Conservation (phyloP, 306 rosid genomes). For the Cucurbita ficifolia region DNA sequence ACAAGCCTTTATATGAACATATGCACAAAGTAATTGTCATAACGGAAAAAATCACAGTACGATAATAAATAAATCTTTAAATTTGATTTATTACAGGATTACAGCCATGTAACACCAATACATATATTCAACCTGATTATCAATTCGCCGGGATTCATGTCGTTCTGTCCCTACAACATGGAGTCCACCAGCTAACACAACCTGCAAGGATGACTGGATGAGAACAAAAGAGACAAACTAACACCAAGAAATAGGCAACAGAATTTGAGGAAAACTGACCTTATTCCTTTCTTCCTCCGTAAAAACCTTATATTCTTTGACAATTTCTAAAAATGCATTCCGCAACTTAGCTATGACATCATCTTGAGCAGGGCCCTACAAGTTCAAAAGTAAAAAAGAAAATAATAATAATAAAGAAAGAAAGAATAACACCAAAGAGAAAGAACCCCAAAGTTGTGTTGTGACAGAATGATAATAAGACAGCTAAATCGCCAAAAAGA, state of each 20-base stretch:
- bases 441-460: neutral
- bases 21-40: neutral
- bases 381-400: neutral
- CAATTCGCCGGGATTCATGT: slow-evolving; percentile 88
- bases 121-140: slow-evolving; percentile 61
- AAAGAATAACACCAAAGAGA: neutral
- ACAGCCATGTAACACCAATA: neutral
- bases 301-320: slow-evolving; percentile 68
- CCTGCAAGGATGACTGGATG: slow-evolving; percentile 36
- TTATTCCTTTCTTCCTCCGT: slow-evolving; percentile 81
- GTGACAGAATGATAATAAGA: neutral
- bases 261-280: slow-evolving; percentile 25
- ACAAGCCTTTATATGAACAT: neutral
- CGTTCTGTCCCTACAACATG: slow-evolving; percentile 95
- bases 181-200: slow-evolving; percentile 89
- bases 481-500: neutral
- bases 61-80: neutral
- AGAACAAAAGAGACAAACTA: slow-evolving; percentile 10
- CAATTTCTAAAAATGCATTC: slow-evolving; percentile 59
- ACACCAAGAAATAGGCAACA: slow-evolving; percentile 6
- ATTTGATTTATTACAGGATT: neutral
- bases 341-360: slow-evolving; percentile 73
- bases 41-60: slow-evolving; percentile 4
- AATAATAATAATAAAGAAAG: neutral
- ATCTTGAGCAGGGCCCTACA: slow-evolving; percentile 87